A percentile compares a stretch with the other conserved stretches of the same genome.
Evolutionary conservation across 1,284 basidiomycete genomes (phyloP).

Genomic region (Microbotryum violaceum): DNA sequence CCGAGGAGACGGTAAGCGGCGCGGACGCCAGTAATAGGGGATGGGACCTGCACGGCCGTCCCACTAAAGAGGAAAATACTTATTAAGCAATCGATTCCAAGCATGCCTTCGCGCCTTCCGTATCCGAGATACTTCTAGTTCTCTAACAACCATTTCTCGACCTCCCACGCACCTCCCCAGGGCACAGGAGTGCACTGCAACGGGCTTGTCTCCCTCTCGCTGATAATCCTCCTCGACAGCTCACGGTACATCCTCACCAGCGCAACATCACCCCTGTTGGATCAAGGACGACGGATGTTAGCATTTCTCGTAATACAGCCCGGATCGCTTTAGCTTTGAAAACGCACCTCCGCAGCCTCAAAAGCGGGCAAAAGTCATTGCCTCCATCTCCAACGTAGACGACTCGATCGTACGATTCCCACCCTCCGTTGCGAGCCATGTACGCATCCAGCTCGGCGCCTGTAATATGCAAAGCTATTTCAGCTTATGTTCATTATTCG

Average conservation of each 20-base stretch:
- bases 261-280: slow-evolving; percentile 59
- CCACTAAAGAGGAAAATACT: no score
- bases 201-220: slow-evolving; percentile 55
- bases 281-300: background rate
- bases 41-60: no score
- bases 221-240: slow-evolving; percentile 63
- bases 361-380: slow-evolving; percentile 91
- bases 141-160: slow-evolving; percentile 65
- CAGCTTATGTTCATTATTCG: background rate
- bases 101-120: no score
- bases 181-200: slow-evolving; percentile 64
- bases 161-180: slow-evolving; percentile 90
- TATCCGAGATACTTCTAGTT: background rate
- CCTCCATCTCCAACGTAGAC: slow-evolving; percentile 89
- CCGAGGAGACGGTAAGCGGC: no score
- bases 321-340: background rate
- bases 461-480: slow-evolving; percentile 36
- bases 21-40: no score
- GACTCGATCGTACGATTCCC: slow-evolving; percentile 61
- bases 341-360: slow-evolving; percentile 64
- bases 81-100: no score
- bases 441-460: slow-evolving; percentile 82
- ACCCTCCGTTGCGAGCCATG: slow-evolving; percentile 57
- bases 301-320: background rate
- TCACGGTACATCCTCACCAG: slow-evolving; percentile 70